These are phyloP conservation scores for Leishmania aethiopica DNA, from an alignment of 208 protist genomes.

Conservation along the genomic window DNA sequence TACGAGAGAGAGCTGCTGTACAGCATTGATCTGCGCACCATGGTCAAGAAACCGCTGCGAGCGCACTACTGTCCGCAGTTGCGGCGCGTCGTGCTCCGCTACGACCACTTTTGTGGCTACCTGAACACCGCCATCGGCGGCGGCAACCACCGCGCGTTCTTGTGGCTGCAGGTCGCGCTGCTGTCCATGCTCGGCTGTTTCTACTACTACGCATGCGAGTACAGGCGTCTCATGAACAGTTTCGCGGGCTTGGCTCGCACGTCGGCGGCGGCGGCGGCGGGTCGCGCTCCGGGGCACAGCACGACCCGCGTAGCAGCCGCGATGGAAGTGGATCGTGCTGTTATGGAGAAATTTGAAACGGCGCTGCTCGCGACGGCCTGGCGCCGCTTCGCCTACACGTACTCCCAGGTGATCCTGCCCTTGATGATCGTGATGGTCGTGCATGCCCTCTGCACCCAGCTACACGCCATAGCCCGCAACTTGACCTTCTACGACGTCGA, in stretches of 20 bases:
- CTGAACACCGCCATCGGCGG: conserved; percentile 70
- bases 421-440: conserved; percentile 42
- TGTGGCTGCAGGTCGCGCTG: conserved; percentile 40
- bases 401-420: conserved; percentile 55
- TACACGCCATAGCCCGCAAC: conserved; percentile 54
- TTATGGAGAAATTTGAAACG: neutral
- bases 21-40: conserved; percentile 51
- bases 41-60: conserved; percentile 81
- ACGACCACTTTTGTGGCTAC: conserved; percentile 82
- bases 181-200: conserved; percentile 28
- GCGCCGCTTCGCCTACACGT: conserved; percentile 53
- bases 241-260: neutral
- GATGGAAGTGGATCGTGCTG: neutral
- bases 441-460: conserved; percentile 40
- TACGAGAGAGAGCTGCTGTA: conserved; percentile 42
- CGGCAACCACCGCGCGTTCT: conserved; percentile 72
- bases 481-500: conserved; percentile 74
- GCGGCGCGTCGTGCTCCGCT: conserved; percentile 65
- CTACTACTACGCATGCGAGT: conserved; percentile 41
- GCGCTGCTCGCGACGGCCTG: conserved; percentile 25
- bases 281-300: neutral
- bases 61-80: conserved; percentile 73
- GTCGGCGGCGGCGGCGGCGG: neutral
- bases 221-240: conserved; percentile 19
- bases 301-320: neutral